Percentiles rank a stretch among this genome's conserved stretches.
phyloP scores from a whole-genome alignment of 164 flowering plant species.

The Berberis thunbergii region DNA sequence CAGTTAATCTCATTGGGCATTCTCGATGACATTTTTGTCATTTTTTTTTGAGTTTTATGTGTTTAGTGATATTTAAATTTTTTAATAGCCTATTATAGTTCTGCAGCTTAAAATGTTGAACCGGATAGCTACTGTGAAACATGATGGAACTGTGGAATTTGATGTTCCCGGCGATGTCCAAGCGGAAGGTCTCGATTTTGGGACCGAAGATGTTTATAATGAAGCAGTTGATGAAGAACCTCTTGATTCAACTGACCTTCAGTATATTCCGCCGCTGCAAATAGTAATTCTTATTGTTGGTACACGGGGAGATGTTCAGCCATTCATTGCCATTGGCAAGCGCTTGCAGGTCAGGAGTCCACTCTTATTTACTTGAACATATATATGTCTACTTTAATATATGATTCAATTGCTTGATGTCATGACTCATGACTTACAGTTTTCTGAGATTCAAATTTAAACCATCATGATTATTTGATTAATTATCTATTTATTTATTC shows the following conservation, averaged over 20 bases:
- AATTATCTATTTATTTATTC: too few species aligned
- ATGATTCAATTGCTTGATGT: too few species aligned
- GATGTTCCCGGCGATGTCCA: slow-evolving; percentile 71
- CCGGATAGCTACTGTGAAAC: slow-evolving; percentile 92
- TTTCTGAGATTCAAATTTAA: too few species aligned
- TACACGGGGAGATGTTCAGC: slow-evolving; percentile 97
- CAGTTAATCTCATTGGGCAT: too few species aligned
- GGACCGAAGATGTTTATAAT: slow-evolving; percentile 25
- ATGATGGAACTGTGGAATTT: slow-evolving; percentile 93
- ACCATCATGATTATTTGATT: too few species aligned
- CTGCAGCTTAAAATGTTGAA: slow-evolving; percentile 84
- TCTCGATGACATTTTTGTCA: too few species aligned
- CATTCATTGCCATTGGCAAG: slow-evolving; percentile 92
- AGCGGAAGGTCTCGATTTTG: slow-evolving; percentile 30
- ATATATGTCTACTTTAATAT: neutral
- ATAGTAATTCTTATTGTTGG: slow-evolving; percentile 96
- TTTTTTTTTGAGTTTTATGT: too few species aligned
- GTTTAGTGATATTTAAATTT: neutral
- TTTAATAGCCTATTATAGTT: slow-evolving; percentile 2
- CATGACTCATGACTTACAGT: too few species aligned
- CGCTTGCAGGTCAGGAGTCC: slow-evolving; percentile 58
- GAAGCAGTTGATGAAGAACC: slow-evolving; percentile 51
- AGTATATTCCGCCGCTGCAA: slow-evolving; percentile 73
- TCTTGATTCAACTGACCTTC: slow-evolving; percentile 47
- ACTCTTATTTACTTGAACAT: neutral